Evolutionary conservation across 768 basidiomycete species (phyloP).

Genomic region (Boletus sp.): DNA sequence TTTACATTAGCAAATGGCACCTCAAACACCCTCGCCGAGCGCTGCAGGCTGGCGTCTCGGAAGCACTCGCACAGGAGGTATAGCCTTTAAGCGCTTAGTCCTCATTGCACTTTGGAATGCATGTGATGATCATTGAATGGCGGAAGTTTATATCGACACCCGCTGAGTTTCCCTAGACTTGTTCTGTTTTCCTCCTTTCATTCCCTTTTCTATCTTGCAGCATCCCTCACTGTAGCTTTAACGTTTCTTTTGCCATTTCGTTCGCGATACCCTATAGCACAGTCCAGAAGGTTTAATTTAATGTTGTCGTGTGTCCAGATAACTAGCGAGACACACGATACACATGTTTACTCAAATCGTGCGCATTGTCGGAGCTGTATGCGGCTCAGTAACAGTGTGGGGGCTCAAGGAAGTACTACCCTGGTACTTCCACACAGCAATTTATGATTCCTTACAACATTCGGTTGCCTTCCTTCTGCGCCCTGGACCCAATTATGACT

Average conservation of each 20-base stretch:
- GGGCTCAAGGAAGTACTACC: too few species aligned
- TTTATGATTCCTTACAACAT: neutral
- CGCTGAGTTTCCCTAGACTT: constrained; percentile 7
- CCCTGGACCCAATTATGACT: neutral
- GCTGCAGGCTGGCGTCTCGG: constrained; percentile 36
- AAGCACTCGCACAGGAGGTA: constrained; percentile 22
- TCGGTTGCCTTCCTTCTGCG: neutral
- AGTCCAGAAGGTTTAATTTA: neutral
- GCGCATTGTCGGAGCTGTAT: too few species aligned
- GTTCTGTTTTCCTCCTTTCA: neutral
- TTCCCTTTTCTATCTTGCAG: neutral
- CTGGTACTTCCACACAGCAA: too few species aligned
- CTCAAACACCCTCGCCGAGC: constrained; percentile 21
- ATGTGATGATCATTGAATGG: constrained; percentile 49
- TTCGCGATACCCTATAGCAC: constrained; percentile 1
- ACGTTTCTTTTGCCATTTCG: neutral
- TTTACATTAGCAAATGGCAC: constrained; percentile 30
- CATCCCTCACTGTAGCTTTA: constrained; percentile 5
- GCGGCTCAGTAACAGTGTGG: too few species aligned
- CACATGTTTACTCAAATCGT: too few species aligned
- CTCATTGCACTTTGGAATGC: constrained; percentile 44
- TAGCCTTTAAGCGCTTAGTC: constrained; percentile 43
- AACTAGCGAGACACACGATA: too few species aligned
- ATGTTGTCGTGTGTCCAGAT: too few species aligned
- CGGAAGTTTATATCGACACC: constrained; percentile 45